phyloP scores from a whole-genome alignment of 2,329 filamentous ascomycete genomes.

The Pezizomycotina sp. region DNA sequence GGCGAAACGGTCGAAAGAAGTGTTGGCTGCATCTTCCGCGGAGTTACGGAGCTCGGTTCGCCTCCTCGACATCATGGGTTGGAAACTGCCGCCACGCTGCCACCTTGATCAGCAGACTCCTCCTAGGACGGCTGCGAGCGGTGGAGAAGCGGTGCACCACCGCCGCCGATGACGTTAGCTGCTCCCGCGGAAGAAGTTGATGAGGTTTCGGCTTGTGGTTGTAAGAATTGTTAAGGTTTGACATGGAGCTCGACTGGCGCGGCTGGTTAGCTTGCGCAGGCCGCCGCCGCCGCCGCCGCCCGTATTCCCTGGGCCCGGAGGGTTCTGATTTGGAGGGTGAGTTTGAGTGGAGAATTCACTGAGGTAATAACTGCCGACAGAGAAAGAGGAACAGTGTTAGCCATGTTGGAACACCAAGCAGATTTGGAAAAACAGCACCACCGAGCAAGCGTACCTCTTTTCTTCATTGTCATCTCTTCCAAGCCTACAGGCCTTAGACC shows the following conservation, averaged over 20 bases:
- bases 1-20: constrained; percentile 8
- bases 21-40: constrained; percentile 10
- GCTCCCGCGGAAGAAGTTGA: constrained; percentile 61
- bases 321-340: constrained; percentile 8
- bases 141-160: constrained; percentile 50
- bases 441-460: constrained; percentile 38
- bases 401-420: no score
- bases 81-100: constrained; percentile 33
- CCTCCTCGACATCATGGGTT: constrained; percentile 32
- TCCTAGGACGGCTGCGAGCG: constrained; percentile 60
- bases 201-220: constrained; percentile 17
- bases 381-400: no score
- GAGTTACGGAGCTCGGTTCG: constrained; percentile 45
- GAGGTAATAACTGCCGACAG: no score
- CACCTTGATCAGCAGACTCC: constrained; percentile 45
- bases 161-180: constrained; percentile 55
- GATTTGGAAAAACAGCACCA: constrained; percentile 9
- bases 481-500: constrained; percentile 54
- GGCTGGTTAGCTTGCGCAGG: constrained; percentile 9
- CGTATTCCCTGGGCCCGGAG: constrained; percentile 15
- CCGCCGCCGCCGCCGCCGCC: constrained; percentile 22
- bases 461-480: constrained; percentile 54
- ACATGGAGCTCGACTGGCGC: constrained; percentile 8
- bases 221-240: constrained; percentile 16
- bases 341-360: constrained; percentile 18